Evolutionary conservation across 106 monocot species (phyloP).

Genomic region (Allium cepa): DNA sequence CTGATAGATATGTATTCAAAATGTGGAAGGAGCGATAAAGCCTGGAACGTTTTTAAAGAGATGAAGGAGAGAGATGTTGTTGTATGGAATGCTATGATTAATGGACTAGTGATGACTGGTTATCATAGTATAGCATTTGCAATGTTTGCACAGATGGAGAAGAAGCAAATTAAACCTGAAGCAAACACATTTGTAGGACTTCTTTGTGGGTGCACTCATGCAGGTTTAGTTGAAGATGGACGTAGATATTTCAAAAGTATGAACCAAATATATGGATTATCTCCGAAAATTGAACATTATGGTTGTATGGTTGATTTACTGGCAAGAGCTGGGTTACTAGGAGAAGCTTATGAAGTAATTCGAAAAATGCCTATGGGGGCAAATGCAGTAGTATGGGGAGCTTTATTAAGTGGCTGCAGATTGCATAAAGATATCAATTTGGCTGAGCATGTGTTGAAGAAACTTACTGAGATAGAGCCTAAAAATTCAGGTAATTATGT

Average conservation of each 20-base stretch:
- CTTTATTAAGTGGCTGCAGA: conserved; percentile 59
- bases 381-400: conserved; percentile 81
- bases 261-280: conserved; percentile 28
- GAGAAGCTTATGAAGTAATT: conserved; percentile 51
- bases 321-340: conserved; percentile 58
- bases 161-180: conserved; percentile 26
- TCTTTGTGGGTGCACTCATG: conserved; percentile 60
- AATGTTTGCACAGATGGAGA: conserved; percentile 51
- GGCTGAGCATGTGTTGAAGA: conserved; percentile 54
- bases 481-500: conserved; percentile 76
- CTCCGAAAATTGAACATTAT: conserved; percentile 70
- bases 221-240: conserved; percentile 67
- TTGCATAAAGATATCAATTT: conserved; percentile 31
- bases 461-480: conserved; percentile 61
- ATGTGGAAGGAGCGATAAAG: conserved; percentile 40
- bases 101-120: conserved; percentile 65
- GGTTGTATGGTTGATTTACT: conserved; percentile 82
- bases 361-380: conserved; percentile 59
- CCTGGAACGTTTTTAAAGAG: conserved; percentile 42
- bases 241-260: conserved; percentile 42
- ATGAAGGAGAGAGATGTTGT: conserved; percentile 46
- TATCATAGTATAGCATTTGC: conserved; percentile 41
- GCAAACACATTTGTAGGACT: conserved; percentile 63
- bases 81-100: conserved; percentile 71
- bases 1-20: conserved; percentile 51